Evolutionary conservation across 176 grass and related monocot genomes (phyloP).

Genomic region (Raddia guianensis): DNA sequence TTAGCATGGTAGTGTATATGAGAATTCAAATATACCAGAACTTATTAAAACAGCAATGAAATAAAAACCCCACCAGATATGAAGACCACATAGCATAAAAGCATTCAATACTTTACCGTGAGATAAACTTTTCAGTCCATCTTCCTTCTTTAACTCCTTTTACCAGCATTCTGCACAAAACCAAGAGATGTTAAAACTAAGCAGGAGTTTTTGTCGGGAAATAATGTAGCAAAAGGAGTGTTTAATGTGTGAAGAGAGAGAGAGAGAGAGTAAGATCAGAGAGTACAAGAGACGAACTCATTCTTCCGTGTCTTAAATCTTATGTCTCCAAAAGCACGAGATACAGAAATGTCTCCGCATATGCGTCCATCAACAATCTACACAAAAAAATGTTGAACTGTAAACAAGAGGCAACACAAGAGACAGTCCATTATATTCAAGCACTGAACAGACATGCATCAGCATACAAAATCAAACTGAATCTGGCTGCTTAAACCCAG

Average conservation of each 20-base stretch:
- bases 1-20: neutral
- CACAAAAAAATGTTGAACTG: conserved; percentile 9
- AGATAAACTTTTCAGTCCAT: conserved; percentile 90
- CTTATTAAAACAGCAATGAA: conserved; percentile 14
- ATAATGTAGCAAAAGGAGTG: conserved; percentile 2
- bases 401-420: conserved; percentile 22
- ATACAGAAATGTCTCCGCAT: conserved; percentile 97
- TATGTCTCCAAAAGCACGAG: conserved; percentile 96
- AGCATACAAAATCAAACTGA: neutral
- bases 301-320: conserved; percentile 88
- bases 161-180: conserved; percentile 74
- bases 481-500: neutral
- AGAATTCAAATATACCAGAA: conserved; percentile 1
- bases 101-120: conserved; percentile 46
- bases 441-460: conserved; percentile 22
- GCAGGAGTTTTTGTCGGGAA: neutral
- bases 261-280: conserved; percentile 34
- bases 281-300: conserved; percentile 80
- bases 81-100: conserved; percentile 15
- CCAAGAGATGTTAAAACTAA: conserved; percentile 35
- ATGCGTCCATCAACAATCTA: conserved; percentile 97
- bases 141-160: conserved; percentile 82
- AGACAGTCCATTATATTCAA: conserved; percentile 14
- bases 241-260: conserved; percentile 28
- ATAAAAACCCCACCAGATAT: conserved; percentile 3